Evolutionary conservation across 2,329 filamentous ascomycete species (phyloP), one percentile per base, ranked within the genome.

Genomic region (Penicillium corylophilum): DNA sequence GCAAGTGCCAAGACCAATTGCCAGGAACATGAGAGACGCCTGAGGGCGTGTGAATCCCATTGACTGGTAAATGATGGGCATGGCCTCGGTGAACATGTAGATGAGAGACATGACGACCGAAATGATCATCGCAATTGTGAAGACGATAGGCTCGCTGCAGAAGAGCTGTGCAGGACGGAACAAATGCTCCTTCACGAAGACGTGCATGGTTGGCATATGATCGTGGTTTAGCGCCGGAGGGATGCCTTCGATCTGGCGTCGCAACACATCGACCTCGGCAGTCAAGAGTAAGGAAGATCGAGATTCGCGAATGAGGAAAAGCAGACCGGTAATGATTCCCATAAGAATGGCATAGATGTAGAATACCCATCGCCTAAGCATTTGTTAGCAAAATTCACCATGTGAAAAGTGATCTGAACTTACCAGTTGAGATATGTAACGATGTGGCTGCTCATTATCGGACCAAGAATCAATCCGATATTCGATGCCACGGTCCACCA

Each of bases 31-130:
- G 0, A 78, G 62, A 0, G 71, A 75, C 0, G 74, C 60, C 4
- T 72, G 58, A 1, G 67, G 57, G 2, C 53, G 48, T 2, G 63
- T 55, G 55, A 77, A 70, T 4, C 68, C 66, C 45, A 73, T 59
- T 4, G 65, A 63, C 28, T 64, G 50, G 57, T 76, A 80, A 4
- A 79, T 71, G 1, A 69, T 59, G 2, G 68, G 65, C 0, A 79
- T 57, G 0, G 73, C 69, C 64, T 79, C 75, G 0, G 76, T 74
- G 55, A 79, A 77, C 3, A 79, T 71, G 53, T 79, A 80, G 23
- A 79, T 73, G n/a, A 79, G 64, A 0, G 71, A 75, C 56, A 74
- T 77, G 6, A 72, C 71, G 15, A 74, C 62, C 8, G 73, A 73
- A 8, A 69, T 74, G 55, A 79, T 74, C 20, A 76, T 63, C 0